Conservation (phyloP, 352 stramenopile species). For the Pythium inflatum region DNA sequence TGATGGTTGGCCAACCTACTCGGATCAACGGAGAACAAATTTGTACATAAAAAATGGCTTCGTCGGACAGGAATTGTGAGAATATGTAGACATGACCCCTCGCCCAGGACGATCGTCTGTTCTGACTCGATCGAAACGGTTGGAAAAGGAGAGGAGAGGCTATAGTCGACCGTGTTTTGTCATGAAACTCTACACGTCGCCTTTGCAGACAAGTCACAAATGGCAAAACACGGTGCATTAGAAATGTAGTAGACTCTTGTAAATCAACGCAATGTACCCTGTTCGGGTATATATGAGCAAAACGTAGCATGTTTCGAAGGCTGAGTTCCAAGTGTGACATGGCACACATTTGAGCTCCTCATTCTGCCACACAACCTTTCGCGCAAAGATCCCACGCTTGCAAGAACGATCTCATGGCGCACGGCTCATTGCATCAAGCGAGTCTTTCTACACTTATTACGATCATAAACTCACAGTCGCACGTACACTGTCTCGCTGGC, state of each 20-base stretch:
- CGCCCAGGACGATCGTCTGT: slow-evolving; percentile 2
- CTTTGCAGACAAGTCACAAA: too few species aligned
- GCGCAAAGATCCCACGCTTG: neutral
- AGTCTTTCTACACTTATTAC: neutral
- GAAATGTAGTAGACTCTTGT: too few species aligned
- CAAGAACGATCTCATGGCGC: slow-evolving; percentile 8
- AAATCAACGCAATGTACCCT: too few species aligned
- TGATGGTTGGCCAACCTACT: neutral
- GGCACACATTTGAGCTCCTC: neutral
- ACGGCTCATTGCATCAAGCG: neutral
- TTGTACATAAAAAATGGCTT: too few species aligned
- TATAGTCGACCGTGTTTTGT: slow-evolving; percentile 17
- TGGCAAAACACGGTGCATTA: neutral
- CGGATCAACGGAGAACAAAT: neutral
- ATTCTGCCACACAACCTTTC: neutral
- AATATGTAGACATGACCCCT: slow-evolving; percentile 19
- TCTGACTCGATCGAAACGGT: slow-evolving; percentile 24
- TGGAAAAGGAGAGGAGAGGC: neutral
- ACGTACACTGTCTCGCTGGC: slow-evolving; percentile 2
- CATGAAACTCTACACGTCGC: neutral
- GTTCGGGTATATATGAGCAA: too few species aligned
- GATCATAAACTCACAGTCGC: neutral
- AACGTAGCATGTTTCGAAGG: too few species aligned
- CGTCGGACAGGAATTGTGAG: too few species aligned
- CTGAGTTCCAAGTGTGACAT: slow-evolving; percentile 8